Base-by-base conservation (phyloP, 495 filamentous ascomycete species). In the Aspergillus nanangensis region DNA sequence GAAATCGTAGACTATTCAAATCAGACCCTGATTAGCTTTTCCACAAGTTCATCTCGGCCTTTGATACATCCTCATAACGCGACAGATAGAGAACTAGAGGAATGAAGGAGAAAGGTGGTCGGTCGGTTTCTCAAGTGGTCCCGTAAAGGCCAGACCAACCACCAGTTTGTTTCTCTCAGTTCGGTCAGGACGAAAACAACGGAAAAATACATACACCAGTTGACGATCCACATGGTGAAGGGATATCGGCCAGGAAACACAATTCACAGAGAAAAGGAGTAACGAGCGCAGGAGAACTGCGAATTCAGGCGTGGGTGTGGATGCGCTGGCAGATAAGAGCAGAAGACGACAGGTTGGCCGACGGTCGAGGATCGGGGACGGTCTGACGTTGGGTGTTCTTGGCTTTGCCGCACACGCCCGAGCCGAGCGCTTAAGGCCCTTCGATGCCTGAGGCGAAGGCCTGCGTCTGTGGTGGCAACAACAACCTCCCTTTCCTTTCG, bases 201-300 rank as follows among this genome's bases (percentile, higher is more conserved):
- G 14, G 41, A 36, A 19, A 27, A 19, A 36, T 0, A 76, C 87
- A 66, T 87, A 93, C 88, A 95, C 91, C 92, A 97, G 80, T 89
- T 89, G 53, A 95, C 65, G 63, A 97, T 85, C 90, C 88, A 96
- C 92, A 97, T 96, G 48, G 62, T 80, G 76, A 53, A 51, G n/a
- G 23, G 53, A 43, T 13, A 48, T 44, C 39, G 33, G 25, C 7
- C 25, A 52, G 41, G n/a, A 34, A 45, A 21, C 24, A 50, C 44
- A 44, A 38, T 41, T 7, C 32, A 44, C 39, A 32, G 21, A 31
- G 39, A 27, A 21, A 24, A 41, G 47, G 25, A 19, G 39, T 23
- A 38, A 33, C 18, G 41, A n/a, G n/a, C n/a, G n/a, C n/a, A n/a
- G n/a, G n/a, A n/a, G n/a, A n/a, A n/a, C n/a, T n/a, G n/a, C n/a